Percentiles rank a stretch among this genome's conserved stretches.
Evolutionary conservation across 2,329 filamentous ascomycete genomes (phyloP).

Genomic region (Aspergillaceae sp.): DNA sequence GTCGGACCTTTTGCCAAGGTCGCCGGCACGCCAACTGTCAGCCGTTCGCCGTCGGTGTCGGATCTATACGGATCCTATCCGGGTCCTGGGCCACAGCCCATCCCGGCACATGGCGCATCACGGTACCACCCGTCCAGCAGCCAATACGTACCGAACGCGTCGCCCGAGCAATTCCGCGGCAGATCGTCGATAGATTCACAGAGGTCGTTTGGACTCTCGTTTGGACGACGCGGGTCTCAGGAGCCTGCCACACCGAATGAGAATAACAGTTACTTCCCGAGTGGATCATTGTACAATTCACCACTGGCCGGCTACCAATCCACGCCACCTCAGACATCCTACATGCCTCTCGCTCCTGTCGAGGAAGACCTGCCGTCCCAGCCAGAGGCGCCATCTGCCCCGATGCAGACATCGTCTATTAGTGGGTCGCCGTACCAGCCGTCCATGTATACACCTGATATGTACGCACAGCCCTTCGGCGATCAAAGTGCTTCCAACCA

Average conservation of each 20-base stretch:
- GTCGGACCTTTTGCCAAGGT: conserved; percentile 76
- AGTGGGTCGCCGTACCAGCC: conserved; percentile 23
- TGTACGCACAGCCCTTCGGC: conserved; percentile 15
- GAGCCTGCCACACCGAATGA: conserved; percentile 29
- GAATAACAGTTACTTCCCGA: conserved; percentile 21
- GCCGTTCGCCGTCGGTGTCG: conserved; percentile 62
- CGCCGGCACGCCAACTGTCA: conserved; percentile 64
- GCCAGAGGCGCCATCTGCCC: conserved; percentile 10
- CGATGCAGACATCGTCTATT: conserved; percentile 15
- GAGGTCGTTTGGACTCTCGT: conserved; percentile 28
- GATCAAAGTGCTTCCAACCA: conserved; percentile 12
- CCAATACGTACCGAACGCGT: conserved; percentile 42
- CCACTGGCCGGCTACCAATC: conserved; percentile 27
- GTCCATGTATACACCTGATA: conserved; percentile 4
- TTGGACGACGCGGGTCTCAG: conserved; percentile 28
- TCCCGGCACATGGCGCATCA: conserved; percentile 27
- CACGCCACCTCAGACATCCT: conserved; percentile 30
- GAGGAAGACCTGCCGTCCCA: conserved; percentile 27
- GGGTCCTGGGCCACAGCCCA: conserved; percentile 25
- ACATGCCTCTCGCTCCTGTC: conserved; percentile 33
- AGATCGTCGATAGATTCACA: conserved; percentile 43
- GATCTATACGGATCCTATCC: conserved; percentile 63
- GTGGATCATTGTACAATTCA: conserved; percentile 23
- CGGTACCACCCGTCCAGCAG: conserved; percentile 35
- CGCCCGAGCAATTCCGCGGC: conserved; percentile 43